These are phyloP conservation scores for Hydrangea macrophylla DNA, from an alignment of 148 eudicot species.

Conservation along the genomic window DNA sequence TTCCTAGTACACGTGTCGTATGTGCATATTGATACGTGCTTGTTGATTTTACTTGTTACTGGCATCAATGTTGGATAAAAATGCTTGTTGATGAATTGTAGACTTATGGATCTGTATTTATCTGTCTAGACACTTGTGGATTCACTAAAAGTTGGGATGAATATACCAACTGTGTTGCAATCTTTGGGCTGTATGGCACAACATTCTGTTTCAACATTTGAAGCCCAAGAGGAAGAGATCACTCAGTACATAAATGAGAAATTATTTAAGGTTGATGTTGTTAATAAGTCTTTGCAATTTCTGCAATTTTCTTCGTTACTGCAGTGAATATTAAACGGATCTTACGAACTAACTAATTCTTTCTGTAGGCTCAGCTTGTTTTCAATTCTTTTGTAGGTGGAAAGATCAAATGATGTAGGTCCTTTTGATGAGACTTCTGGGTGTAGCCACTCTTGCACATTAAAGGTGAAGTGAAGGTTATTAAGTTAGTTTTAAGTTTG, in stretches of 20 bases:
- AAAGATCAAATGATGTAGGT: constrained; percentile 25
- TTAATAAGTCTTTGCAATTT: constrained; percentile 13
- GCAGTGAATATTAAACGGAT: too few species aligned
- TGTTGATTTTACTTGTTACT: constrained; percentile 11
- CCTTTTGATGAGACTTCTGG: constrained; percentile 35
- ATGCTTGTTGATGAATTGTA: neutral
- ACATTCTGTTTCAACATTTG: constrained; percentile 54
- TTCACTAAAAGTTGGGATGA: constrained; percentile 47
- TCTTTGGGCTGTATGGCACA: constrained; percentile 84
- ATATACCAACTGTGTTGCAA: constrained; percentile 72
- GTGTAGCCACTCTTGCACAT: constrained; percentile 39
- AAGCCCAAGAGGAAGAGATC: constrained; percentile 52
- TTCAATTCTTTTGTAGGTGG: constrained; percentile 25
- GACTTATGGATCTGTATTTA: neutral
- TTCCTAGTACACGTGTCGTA: neutral
- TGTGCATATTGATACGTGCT: neutral
- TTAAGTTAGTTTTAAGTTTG: neutral
- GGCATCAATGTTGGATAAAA: neutral
- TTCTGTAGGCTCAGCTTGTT: neutral
- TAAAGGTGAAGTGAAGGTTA: constrained; percentile 62
- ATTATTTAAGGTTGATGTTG: constrained; percentile 42
- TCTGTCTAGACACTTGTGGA: constrained; percentile 56
- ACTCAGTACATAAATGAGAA: constrained; percentile 44
- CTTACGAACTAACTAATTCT: constrained; percentile 3
- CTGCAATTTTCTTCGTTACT: neutral